These are phyloP conservation scores for Amphicarpaea edgeworthii DNA, from an alignment of 306 rosid species.

Conservation along the genomic window DNA sequence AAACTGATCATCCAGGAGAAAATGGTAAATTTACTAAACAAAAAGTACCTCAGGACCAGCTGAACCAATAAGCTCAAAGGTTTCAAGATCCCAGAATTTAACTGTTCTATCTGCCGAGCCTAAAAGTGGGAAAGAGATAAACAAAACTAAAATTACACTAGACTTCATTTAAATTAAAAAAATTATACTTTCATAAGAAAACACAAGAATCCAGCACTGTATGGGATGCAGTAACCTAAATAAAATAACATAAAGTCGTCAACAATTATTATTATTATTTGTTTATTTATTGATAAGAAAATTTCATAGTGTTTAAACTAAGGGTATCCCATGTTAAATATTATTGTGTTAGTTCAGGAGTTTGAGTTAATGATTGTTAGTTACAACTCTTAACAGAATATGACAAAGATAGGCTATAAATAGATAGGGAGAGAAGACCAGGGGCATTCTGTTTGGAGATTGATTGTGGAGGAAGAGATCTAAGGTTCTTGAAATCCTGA, in stretches of 20 bases:
- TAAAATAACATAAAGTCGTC: conserved; percentile 14
- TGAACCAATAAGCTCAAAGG: conserved; percentile 99
- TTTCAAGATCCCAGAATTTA: conserved; percentile 99
- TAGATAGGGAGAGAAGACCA: not conserved
- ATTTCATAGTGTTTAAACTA: not conserved
- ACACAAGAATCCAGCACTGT: conserved; percentile 16
- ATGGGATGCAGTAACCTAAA: conserved; percentile 1
- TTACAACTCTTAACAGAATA: conserved; percentile 4
- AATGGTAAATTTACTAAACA: conserved; percentile 41
- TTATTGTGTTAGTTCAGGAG: not conserved
- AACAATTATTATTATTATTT: conserved; percentile 2
- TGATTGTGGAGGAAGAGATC: not conserved
- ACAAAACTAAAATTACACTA: not conserved
- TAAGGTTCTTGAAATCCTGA: conserved; percentile 2
- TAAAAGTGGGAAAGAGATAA: conserved; percentile 46
- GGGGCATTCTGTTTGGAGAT: not conserved
- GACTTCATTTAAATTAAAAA: conserved; percentile 8
- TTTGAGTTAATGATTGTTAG: conserved; percentile 2
- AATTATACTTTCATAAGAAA: conserved; percentile 24
- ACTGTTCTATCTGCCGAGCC: conserved; percentile 98
- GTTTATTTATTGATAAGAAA: conserved; percentile 1
- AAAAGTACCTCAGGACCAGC: conserved; percentile 92
- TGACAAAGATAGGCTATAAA: not conserved
- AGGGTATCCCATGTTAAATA: conserved; percentile 5
- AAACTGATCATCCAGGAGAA: conserved; percentile 31